Percentiles rank a stretch among this genome's conserved stretches.
Conservation (phyloP, 192 early-diverging fungal genomes). For the Coemansia sp. region DNA sequence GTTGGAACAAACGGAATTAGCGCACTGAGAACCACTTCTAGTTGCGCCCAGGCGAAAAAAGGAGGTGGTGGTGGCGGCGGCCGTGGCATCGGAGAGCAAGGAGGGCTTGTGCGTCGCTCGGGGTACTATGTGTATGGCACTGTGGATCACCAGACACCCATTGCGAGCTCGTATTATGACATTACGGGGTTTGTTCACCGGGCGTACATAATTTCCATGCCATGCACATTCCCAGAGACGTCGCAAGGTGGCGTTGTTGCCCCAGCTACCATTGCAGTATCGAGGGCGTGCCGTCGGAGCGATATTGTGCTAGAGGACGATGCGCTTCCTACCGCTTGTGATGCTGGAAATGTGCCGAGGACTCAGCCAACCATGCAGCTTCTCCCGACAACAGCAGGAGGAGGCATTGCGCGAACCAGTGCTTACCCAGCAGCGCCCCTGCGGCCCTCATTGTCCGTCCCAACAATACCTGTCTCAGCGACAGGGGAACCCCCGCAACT, state of each 20-base stretch:
- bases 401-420: neutral
- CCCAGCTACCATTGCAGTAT: constrained; percentile 30
- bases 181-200: constrained; percentile 43
- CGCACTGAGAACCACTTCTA: neutral
- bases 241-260: constrained; percentile 21
- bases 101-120: constrained; percentile 24
- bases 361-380: neutral
- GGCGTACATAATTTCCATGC: constrained; percentile 36
- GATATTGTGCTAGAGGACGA: constrained; percentile 11
- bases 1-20: neutral
- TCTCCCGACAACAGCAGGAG: neutral
- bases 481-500: constrained; percentile 2
- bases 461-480: neutral
- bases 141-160: neutral
- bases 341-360: neutral
- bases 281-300: constrained; percentile 15
- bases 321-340: neutral
- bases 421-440: constrained; percentile 8
- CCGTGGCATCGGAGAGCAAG: constrained; percentile 2
- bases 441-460: neutral
- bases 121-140: constrained; percentile 30
- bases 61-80: neutral
- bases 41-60: neutral
- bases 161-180: neutral
- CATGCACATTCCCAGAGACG: constrained; percentile 31